These are phyloP conservation scores for Diospyros lotus DNA, from an alignment of 148 eudicot genomes.

Conservation along the genomic window DNA sequence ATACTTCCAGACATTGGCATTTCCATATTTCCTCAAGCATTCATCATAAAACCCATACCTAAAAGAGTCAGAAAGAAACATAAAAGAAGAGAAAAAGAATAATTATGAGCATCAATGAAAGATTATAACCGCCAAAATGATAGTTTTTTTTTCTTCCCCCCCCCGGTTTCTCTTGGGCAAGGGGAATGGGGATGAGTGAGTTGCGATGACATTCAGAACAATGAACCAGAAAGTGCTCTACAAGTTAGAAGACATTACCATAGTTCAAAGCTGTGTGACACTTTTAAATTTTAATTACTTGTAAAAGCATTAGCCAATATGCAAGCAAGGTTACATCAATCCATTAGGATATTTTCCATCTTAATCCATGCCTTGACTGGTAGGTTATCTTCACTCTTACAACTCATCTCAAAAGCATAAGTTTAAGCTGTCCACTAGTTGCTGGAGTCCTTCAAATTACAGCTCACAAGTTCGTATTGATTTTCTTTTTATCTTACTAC, in stretches of 20 bases:
- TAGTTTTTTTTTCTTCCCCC: too few species aligned
- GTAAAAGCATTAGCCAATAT: not conserved
- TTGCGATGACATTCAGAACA: too few species aligned
- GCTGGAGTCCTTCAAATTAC: not conserved
- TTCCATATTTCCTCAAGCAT: constrained; percentile 95
- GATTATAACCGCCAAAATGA: too few species aligned
- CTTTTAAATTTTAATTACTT: not conserved
- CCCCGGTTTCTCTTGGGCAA: too few species aligned
- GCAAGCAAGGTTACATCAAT: not conserved
- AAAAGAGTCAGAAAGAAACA: constrained; percentile 7
- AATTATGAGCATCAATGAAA: too few species aligned
- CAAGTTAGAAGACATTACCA: not conserved
- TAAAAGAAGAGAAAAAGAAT: not conserved
- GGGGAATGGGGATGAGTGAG: too few species aligned
- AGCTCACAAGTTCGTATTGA: not conserved
- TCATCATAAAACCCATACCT: constrained; percentile 99
- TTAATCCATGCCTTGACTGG: not conserved
- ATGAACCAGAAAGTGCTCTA: too few species aligned
- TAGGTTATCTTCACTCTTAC: not conserved
- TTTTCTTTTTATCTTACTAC: too few species aligned
- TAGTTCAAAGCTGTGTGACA: not conserved
- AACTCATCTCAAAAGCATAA: not conserved
- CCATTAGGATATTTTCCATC: not conserved
- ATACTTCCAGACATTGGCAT: constrained; percentile 96
- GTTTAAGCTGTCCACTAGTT: not conserved